Percentiles rank a stretch among this genome's conserved stretches.
These are phyloP conservation scores for Cryptosporidium baileyi DNA, from an alignment of 169 alveolate genomes.

Conservation along the genomic window DNA sequence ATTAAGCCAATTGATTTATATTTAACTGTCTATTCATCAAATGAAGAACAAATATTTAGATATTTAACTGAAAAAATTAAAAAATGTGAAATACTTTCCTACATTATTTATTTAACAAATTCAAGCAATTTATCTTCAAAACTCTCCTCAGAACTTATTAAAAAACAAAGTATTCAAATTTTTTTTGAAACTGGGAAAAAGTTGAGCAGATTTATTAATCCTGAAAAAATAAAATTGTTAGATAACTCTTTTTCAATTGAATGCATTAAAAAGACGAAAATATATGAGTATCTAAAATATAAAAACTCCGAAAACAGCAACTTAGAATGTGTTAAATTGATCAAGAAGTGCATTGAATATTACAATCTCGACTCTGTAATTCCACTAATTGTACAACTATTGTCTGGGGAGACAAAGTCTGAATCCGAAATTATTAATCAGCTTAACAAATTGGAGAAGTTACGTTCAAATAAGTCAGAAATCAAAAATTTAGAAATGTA, in stretches of 20 bases:
- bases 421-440: conserved; percentile 17
- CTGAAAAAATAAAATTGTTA: not conserved
- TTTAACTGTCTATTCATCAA: not conserved
- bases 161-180: not conserved
- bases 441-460: not conserved
- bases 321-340: not conserved
- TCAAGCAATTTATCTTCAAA: conserved; percentile 15
- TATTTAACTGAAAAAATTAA: not conserved
- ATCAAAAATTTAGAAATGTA: not conserved
- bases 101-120: conserved; percentile 15
- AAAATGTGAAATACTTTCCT: not conserved
- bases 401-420: conserved; percentile 31
- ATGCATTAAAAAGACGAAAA: not conserved
- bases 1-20: conserved; percentile 15
- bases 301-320: not conserved
- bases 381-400: conserved; percentile 23
- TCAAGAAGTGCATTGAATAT: conserved; percentile 20
- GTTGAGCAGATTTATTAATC: not conserved
- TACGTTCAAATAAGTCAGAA: not conserved
- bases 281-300: conserved; percentile 25
- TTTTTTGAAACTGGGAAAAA: conserved; percentile 7
- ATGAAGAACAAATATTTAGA: not conserved
- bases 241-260: not conserved
- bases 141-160: not conserved
- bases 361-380: conserved; percentile 34